A percentile compares a stretch with the other conserved stretches of the same genome.
These are phyloP conservation scores for Aspergillus coremiiformis DNA, from an alignment of 495 filamentous ascomycete species.

Conservation along the genomic window DNA sequence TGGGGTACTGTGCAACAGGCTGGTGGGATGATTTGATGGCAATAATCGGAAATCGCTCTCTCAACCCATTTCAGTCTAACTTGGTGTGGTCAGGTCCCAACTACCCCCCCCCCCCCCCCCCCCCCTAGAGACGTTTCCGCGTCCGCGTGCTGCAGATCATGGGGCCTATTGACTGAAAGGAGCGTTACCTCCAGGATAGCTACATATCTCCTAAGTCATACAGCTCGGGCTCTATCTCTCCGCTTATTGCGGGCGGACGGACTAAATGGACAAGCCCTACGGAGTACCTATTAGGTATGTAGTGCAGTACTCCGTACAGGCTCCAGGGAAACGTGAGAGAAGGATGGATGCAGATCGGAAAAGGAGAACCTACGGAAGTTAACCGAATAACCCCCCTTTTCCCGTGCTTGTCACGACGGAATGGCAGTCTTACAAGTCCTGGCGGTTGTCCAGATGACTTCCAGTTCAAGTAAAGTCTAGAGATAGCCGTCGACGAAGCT, in stretches of 20 bases:
- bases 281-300: constrained; percentile 7
- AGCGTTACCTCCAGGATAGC: not conserved
- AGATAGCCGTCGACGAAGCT: constrained; percentile 19
- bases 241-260: constrained; percentile 1
- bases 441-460: constrained; percentile 9
- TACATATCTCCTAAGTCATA: not conserved
- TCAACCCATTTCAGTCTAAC: constrained; percentile 4
- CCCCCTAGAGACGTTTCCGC: constrained; percentile 1
- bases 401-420: constrained; percentile 7
- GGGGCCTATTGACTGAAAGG: constrained; percentile 3
- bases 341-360: constrained; percentile 14
- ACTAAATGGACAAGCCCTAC: constrained; percentile 5
- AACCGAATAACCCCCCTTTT: not conserved
- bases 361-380: not conserved
- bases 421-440: constrained; percentile 13
- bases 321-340: constrained; percentile 10
- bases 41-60: not conserved
- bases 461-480: constrained; percentile 21
- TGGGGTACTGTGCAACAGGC: not conserved
- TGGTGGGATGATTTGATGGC: constrained; percentile 2
- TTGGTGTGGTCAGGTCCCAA: constrained; percentile 1
- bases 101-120: constrained; percentile 1
- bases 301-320: not conserved
- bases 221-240: not conserved
- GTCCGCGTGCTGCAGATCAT: constrained; percentile 6